Evolutionary conservation across 1,284 basidiomycete genomes (phyloP).

Genomic region (Apiotrichum brassicae): DNA sequence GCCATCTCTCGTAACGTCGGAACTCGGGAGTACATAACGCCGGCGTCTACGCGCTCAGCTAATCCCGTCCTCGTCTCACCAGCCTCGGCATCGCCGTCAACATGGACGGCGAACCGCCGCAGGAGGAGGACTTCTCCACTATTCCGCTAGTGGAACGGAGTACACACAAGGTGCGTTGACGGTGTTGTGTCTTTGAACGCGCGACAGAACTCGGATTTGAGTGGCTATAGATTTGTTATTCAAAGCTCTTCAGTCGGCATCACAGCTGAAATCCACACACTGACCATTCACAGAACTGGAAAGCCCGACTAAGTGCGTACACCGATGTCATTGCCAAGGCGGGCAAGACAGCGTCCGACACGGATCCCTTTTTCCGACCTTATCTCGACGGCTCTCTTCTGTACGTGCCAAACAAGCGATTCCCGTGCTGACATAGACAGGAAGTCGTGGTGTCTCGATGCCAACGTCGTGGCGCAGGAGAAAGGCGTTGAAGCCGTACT

Average conservation of each 20-base stretch:
- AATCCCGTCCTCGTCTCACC: too few relatives aligned
- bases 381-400: constrained; percentile 54
- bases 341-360: constrained; percentile 79
- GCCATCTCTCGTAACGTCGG: too few relatives aligned
- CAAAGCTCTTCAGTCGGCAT: too few relatives aligned
- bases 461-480: constrained; percentile 97
- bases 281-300: constrained; percentile 66
- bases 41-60: too few relatives aligned
- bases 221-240: too few relatives aligned
- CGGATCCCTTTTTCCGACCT: constrained; percentile 87
- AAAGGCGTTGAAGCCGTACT: constrained; percentile 85
- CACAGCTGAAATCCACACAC: too few relatives aligned
- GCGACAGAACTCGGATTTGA: too few relatives aligned
- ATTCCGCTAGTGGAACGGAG: constrained; percentile 78
- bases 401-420: constrained; percentile 17
- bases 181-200: too few relatives aligned
- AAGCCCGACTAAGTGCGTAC: constrained; percentile 90
- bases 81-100: constrained; percentile 49
- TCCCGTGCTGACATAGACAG: constrained; percentile 46
- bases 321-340: constrained; percentile 80
- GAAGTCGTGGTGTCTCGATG: constrained; percentile 80
- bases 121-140: constrained; percentile 86
- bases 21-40: too few relatives aligned
- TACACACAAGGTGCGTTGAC: constrained; percentile 63
- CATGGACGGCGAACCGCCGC: constrained; percentile 84